Evolutionary conservation across 73 alveolate genomes (phyloP), one percentile per base, ranked within the genome.

Genomic region (Paraurostyla sp.): DNA sequence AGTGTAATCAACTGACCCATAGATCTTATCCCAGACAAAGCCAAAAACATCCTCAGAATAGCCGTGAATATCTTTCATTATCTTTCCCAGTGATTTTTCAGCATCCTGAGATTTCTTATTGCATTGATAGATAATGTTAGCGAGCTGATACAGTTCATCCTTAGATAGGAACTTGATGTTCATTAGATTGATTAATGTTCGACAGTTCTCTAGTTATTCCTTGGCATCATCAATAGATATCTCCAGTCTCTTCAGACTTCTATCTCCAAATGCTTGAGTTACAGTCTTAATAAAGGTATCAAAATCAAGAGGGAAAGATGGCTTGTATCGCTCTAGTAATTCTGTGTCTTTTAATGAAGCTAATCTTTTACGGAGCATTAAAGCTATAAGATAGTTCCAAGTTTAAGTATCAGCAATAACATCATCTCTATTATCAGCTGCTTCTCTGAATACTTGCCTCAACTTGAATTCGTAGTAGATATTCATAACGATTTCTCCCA

Each of bases 21-120:
- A 40, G 45, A 85, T 71, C 48, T 71, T 71, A 42, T 85, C 93
- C 93, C 93, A 85, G n/a, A 85, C 93, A 71, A 56, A 71, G 83
- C 69, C 93, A 22, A 62, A 27, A 0, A 71, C 58, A 46, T 85
- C 93, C 54, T 85, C 93, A 15, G 80, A 36, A 27, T 71, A 33
- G 30, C 43, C 71, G 32, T 71, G 35, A 9, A 85, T 71, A 38
- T 69, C 85, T 36, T 69, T 69, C 13, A 69, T 20, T 7, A 69
- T 42, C 27, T 69, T 69, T 7, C 45, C 38, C 7, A 69, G 85
- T 25, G 85, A 27, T 43, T 69, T 69, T 23, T 69, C 85, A 13
- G 85, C 58, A 11, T 69, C 88, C 11, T 71, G 40, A 22, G 60
- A 27, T 41, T 71, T 50, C 41, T 51, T 30, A 36, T 30, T 35